Evolutionary conservation across 148 eudicot species (phyloP), one percentile per base, ranked within the genome.

Genomic region (Camellia sinensis): DNA sequence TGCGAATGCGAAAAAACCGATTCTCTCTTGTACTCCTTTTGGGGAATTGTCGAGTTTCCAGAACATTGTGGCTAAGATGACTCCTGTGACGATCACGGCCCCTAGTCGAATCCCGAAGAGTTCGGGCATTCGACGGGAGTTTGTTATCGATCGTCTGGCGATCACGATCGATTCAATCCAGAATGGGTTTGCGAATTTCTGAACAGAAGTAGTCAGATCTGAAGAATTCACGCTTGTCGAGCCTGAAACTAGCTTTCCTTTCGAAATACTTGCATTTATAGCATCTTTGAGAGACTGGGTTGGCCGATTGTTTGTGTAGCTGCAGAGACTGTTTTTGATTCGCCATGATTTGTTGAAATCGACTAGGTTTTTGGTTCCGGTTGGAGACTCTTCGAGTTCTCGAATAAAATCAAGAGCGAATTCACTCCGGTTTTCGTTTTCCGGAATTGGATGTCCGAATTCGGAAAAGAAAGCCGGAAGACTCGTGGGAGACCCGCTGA

Each of bases 1-100:
- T 13, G 98, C 98, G 40, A 94, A 92, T 9, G 98, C 94, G 75
- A 91, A 92, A 77, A 94, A 94, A 7, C 95, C 95, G 9, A 94
- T 56, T 3, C 98, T 77, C 15, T 94, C 98, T 68, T 92, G 87
- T 11, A 89, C 86, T 0, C 98, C 97, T 76, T 84, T 87, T 0
- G 97, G 98, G 0, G 97, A 84, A 22, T 90, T 77, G 69, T 94
- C 98, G 0, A 94, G 90, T 45, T 84, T 86, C 88, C 87, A 82
- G 83, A 89, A 94, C 12, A 92, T 84, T 14, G 98, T 94, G 54
- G 98, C 98, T 14, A 94, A 81, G 74, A 94, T 92, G 40, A 87
- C 44, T 13, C 95, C 98, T 0, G 98, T 94, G 11, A 92, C 80
- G 5, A 94, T 29, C 6, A 94, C 84, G 4, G 95, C 95, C 1